Percentiles rank a stretch among this genome's conserved stretches.
Conservation (phyloP, 176 grass and related monocot genomes). For the Ampelocalamus luodianensis region DNA sequence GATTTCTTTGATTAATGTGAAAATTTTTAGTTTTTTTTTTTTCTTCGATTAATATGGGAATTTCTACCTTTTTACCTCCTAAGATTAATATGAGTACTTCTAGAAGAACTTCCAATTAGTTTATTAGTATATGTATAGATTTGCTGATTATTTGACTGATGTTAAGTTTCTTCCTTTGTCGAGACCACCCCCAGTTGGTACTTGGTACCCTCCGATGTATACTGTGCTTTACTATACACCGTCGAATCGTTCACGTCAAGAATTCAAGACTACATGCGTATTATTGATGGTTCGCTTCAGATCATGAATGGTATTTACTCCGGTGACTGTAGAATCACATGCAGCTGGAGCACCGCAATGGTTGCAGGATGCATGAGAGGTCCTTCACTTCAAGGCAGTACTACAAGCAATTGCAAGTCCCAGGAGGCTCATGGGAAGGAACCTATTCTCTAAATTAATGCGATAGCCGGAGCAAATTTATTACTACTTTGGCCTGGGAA, state of each 20-base stretch:
- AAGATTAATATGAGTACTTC: too few species aligned
- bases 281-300: background rate
- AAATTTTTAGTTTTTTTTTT: too few species aligned
- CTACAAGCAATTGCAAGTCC: background rate
- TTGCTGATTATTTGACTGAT: background rate
- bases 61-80: too few species aligned
- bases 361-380: background rate
- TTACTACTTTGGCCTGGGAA: background rate
- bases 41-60: too few species aligned
- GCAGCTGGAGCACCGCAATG: background rate
- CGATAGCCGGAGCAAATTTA: background rate
- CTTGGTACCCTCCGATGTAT: background rate
- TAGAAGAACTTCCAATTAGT: too few species aligned
- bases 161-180: background rate
- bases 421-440: background rate
- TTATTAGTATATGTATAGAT: too few species aligned
- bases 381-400: background rate
- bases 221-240: background rate
- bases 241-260: background rate
- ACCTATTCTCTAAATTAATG: constrained; percentile 6
- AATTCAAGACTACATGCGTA: background rate
- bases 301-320: constrained; percentile 5
- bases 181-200: background rate
- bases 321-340: constrained; percentile 11
- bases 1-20: too few species aligned